phyloP scores from a whole-genome alignment of 2,329 filamentous ascomycete species.

The Colletotrichum gloeosporioides region DNA sequence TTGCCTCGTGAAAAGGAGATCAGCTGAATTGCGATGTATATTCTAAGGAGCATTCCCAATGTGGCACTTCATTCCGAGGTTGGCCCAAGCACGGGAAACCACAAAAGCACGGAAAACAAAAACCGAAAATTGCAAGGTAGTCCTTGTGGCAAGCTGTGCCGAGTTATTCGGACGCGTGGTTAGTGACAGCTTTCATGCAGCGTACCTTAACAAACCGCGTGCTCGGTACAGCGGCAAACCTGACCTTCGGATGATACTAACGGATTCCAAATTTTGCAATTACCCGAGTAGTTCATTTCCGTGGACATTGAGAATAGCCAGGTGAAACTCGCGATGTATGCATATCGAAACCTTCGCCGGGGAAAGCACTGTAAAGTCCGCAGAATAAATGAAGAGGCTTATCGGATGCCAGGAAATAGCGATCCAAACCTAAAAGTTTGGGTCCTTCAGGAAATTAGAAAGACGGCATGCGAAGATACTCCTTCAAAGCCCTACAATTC shows the following conservation, averaged over 20 bases:
- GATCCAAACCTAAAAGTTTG: background rate
- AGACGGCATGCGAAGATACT: background rate
- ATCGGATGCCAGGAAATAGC: background rate
- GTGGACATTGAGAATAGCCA: background rate
- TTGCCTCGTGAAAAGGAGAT: background rate
- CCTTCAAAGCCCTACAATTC: background rate
- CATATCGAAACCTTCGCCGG: background rate
- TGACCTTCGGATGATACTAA: background rate
- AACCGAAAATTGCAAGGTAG: background rate
- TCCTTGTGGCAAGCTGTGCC: background rate
- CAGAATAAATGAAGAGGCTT: background rate
- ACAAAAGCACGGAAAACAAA: background rate
- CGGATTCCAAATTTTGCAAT: background rate
- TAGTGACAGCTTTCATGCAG: background rate
- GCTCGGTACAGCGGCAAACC: background rate
- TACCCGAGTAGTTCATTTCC: background rate
- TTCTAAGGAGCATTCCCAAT: background rate
- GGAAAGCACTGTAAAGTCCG: background rate
- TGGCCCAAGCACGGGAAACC: background rate
- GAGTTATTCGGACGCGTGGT: background rate
- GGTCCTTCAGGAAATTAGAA: background rate
- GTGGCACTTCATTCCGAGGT: background rate
- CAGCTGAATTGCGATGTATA: background rate
- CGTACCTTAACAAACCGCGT: background rate
- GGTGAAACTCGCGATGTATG: background rate